Percentiles rank a stretch among this genome's conserved stretches.
phyloP scores from a whole-genome alignment of 257 asterid genomes.

The Nicotiana tomentosiformis region DNA sequence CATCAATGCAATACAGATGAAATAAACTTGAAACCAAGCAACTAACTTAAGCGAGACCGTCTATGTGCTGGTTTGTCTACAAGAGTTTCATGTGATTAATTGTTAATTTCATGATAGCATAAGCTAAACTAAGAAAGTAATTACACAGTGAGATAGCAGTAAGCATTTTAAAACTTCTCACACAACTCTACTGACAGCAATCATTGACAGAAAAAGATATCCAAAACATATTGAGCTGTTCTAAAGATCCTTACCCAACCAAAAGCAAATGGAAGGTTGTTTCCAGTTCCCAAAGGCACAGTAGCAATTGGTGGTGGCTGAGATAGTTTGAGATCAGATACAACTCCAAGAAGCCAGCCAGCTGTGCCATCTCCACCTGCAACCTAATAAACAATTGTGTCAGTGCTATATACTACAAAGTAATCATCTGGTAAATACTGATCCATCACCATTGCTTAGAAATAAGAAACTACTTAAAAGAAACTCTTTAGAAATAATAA shows the following conservation, averaged over 20 bases:
- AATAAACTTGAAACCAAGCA: not conserved
- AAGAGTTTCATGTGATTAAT: not conserved
- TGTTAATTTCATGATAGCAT: not conserved
- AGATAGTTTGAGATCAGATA: constrained; percentile 80
- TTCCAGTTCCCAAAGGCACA: constrained; percentile 95
- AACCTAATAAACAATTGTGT: constrained; percentile 39
- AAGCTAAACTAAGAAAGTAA: not conserved
- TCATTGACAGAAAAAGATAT: not conserved
- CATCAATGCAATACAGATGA: not conserved
- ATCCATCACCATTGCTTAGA: no score
- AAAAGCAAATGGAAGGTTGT: constrained; percentile 92
- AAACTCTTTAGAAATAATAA: not conserved
- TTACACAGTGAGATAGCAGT: not conserved
- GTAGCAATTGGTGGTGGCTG: constrained; percentile 91
- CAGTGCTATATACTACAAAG: not conserved
- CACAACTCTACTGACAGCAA: not conserved
- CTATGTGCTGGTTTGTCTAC: not conserved
- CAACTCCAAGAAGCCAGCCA: constrained; percentile 98
- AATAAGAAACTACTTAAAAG: not conserved
- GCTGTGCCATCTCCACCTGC: constrained; percentile 99
- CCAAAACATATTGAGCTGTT: not conserved
- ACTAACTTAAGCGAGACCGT: not conserved
- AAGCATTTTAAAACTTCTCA: not conserved
- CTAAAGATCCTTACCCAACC: constrained; percentile 67
- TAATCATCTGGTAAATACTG: not conserved